phyloP scores from a whole-genome alignment of 345 rosid genomes.

The Eutrema japonicum region DNA sequence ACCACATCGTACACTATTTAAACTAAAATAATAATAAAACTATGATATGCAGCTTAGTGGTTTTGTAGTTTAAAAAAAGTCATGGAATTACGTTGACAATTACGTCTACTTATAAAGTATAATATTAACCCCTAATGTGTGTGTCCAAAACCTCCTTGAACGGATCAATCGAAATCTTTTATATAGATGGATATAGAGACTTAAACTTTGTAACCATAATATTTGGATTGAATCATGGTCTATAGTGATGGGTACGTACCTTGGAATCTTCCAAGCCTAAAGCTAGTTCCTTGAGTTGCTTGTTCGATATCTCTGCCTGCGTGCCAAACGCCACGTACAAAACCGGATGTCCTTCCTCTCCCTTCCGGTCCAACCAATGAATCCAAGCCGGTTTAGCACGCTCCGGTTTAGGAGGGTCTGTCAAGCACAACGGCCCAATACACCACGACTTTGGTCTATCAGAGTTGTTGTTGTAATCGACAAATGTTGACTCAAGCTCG shows the following conservation, averaged over 20 bases:
- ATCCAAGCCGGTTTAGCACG: slow-evolving; percentile 55
- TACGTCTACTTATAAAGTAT: no score
- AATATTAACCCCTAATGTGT: no score
- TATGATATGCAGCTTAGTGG: neutral
- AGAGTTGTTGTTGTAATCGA: slow-evolving; percentile 38
- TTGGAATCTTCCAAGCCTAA: slow-evolving; percentile 62
- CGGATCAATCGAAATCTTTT: neutral
- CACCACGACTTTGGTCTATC: slow-evolving; percentile 41
- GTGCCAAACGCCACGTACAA: slow-evolving; percentile 85
- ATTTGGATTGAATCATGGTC: neutral
- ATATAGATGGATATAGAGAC: neutral
- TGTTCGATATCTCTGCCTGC: slow-evolving; percentile 60
- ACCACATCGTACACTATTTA: neutral
- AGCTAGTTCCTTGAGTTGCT: slow-evolving; percentile 60
- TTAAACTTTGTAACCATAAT: neutral
- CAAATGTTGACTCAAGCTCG: slow-evolving; percentile 66
- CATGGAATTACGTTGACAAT: no score
- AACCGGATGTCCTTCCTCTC: slow-evolving; percentile 52
- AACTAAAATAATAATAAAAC: neutral
- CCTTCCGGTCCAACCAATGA: slow-evolving; percentile 65
- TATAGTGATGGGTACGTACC: slow-evolving; percentile 29
- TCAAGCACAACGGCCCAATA: slow-evolving; percentile 68
- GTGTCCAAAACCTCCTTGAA: neutral
- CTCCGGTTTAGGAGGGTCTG: slow-evolving; percentile 26
- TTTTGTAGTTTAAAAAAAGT: neutral